Evolutionary conservation across 176 grass and related monocot genomes (phyloP).

Genomic region (Secale cereale): DNA sequence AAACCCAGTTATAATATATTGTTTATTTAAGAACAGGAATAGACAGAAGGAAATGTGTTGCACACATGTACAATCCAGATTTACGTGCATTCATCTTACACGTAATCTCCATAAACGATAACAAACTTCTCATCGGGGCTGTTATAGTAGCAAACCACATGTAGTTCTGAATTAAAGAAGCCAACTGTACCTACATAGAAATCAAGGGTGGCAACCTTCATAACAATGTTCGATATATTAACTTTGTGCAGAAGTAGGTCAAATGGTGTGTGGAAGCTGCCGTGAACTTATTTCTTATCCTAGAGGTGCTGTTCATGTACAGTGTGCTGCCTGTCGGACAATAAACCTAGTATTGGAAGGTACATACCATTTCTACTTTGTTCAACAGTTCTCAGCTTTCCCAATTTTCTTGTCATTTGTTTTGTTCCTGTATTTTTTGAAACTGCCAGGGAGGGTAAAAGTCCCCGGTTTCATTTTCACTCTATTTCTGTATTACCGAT

Average conservation of each 20-base stretch:
- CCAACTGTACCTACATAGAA: conserved; percentile 4
- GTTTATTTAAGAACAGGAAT: neutral
- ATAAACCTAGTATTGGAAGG: conserved; percentile 87
- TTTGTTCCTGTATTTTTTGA: conserved; percentile 10
- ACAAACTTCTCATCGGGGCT: neutral
- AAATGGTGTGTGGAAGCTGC: conserved; percentile 83
- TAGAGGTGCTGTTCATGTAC: conserved; percentile 58
- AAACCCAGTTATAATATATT: neutral
- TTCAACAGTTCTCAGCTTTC: neutral
- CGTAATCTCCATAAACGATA: neutral
- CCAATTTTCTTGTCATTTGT: conserved; percentile 4
- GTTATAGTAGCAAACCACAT: neutral
- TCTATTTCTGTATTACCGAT: conserved; percentile 9
- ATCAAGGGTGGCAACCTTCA: neutral
- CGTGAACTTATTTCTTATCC: conserved; percentile 70
- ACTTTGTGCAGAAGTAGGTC: conserved; percentile 70
- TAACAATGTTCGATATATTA: conserved; percentile 12
- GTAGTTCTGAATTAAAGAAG: conserved; percentile 6
- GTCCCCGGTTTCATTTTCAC: neutral
- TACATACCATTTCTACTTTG: conserved; percentile 22
- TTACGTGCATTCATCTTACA: conserved; percentile 12
- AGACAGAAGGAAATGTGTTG: neutral
- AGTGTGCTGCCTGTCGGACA: conserved; percentile 66
- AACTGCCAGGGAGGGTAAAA: neutral
- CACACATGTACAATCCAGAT: neutral